Percentiles rank a stretch among this genome's conserved stretches.
phyloP scores from a whole-genome alignment of 768 basidiomycete species.

The Podaxis sp. region DNA sequence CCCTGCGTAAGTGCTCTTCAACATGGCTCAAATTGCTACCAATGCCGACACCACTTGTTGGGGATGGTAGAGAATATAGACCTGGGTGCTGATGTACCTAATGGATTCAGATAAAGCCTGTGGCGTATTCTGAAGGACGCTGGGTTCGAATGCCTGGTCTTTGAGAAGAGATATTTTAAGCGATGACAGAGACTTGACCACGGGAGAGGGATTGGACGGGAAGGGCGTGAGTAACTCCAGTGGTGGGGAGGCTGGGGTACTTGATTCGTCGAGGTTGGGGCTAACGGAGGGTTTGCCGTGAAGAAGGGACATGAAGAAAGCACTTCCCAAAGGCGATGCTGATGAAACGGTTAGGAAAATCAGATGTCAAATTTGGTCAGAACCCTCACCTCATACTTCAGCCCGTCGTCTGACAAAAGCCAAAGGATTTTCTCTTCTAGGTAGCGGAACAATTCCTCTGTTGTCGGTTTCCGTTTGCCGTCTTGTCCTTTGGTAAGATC shows the following conservation, averaged over 20 bases:
- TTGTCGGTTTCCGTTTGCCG: conserved; percentile 40
- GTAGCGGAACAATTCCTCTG: conserved; percentile 58
- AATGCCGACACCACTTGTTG: conserved; percentile 28
- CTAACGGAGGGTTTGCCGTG: conserved; percentile 27
- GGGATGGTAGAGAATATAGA: conserved; percentile 52
- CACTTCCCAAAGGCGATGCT: conserved; percentile 61
- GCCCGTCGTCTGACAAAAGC: conserved; percentile 52
- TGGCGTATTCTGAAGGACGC: conserved; percentile 58
- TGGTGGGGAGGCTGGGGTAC: conserved; percentile 20
- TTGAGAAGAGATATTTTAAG: conserved; percentile 39
- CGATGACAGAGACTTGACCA: conserved; percentile 34
- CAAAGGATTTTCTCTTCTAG: conserved; percentile 60
- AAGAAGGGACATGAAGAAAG: conserved; percentile 56
- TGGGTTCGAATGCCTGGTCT: conserved; percentile 28
- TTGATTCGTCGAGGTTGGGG: conserved; percentile 22
- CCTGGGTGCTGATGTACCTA: conserved; percentile 75
- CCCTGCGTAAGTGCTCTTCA: conserved; percentile 71
- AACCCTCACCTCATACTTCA: conserved; percentile 50
- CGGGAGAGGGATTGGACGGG: conserved; percentile 34
- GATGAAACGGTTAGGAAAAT: not conserved
- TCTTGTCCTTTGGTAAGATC: conserved; percentile 42
- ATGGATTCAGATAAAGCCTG: conserved; percentile 72
- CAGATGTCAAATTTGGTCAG: not conserved
- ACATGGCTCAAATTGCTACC: conserved; percentile 34
- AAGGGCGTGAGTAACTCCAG: conserved; percentile 43